Evolutionary conservation across 805 yeast genomes (phyloP).

Genomic region (Debaryomyces castellii): DNA sequence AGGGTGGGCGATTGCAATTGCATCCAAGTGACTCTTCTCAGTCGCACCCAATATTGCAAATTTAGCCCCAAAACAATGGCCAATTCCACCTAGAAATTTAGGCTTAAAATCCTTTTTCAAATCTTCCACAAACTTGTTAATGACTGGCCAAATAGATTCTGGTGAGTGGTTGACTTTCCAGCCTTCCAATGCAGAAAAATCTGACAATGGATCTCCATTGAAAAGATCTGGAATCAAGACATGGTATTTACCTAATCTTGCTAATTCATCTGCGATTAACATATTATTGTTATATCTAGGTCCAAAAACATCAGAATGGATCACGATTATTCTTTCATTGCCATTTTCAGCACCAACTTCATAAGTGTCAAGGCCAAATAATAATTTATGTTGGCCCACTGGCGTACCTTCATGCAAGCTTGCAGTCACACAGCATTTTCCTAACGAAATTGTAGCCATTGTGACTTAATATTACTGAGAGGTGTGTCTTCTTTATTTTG

Average conservation of each 20-base stretch:
- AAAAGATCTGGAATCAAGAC: constrained; percentile 33
- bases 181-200: constrained; percentile 12
- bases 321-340: constrained; percentile 20
- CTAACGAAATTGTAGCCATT: constrained; percentile 15
- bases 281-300: constrained; percentile 24
- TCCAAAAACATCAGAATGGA: constrained; percentile 29
- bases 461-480: background rate
- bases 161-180: constrained; percentile 61
- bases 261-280: constrained; percentile 28
- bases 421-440: constrained; percentile 21
- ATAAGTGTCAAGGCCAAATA: constrained; percentile 28
- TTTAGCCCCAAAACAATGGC: constrained; percentile 25
- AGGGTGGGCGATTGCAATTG: constrained; percentile 79
- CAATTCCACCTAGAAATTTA: constrained; percentile 20
- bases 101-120: constrained; percentile 39
- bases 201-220: constrained; percentile 19
- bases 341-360: constrained; percentile 21
- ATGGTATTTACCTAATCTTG: constrained; percentile 12
- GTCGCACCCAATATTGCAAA: constrained; percentile 28
- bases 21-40: constrained; percentile 43
- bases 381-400: constrained; percentile 16
- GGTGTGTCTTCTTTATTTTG: too few relatives aligned
- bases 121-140: constrained; percentile 44
- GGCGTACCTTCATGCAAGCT: constrained; percentile 28
- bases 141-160: constrained; percentile 46